These are phyloP conservation scores for Lepiota venenata DNA, from an alignment of 768 basidiomycete species.

Conservation along the genomic window DNA sequence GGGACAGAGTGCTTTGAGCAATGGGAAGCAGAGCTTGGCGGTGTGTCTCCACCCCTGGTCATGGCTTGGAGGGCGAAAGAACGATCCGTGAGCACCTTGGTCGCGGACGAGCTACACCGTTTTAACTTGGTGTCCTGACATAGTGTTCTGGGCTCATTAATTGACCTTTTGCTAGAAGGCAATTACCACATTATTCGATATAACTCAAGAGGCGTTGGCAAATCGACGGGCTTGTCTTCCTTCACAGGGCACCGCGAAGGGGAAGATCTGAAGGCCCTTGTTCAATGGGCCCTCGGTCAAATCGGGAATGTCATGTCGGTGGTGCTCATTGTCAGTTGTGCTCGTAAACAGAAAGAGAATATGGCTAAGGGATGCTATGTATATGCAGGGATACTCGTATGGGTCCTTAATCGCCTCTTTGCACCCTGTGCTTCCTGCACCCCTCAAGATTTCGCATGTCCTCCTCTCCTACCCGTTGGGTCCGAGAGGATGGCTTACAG, in stretches of 20 bases:
- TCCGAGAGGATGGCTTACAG: constrained; percentile 61
- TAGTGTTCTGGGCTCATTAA: constrained; percentile 45
- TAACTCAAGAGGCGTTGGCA: constrained; percentile 78
- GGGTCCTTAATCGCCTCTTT: constrained; percentile 72
- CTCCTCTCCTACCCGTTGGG: constrained; percentile 77
- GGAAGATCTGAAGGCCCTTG: constrained; percentile 62
- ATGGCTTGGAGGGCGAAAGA: constrained; percentile 75
- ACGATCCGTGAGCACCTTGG: constrained; percentile 61
- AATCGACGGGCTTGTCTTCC: constrained; percentile 69
- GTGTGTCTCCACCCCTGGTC: constrained; percentile 85
- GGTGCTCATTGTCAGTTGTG: constrained; percentile 54
- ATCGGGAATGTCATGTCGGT: constrained; percentile 45
- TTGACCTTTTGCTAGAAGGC: constrained; percentile 34
- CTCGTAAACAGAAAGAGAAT: not conserved
- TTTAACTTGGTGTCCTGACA: constrained; percentile 13
- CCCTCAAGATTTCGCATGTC: constrained; percentile 59
- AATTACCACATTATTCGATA: constrained; percentile 64
- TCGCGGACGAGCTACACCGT: not conserved
- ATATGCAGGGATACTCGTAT: constrained; percentile 72
- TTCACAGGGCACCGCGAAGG: constrained; percentile 71
- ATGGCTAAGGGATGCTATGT: not conserved
- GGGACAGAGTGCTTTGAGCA: not conserved
- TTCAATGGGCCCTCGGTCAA: constrained; percentile 47
- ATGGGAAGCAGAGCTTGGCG: constrained; percentile 42
- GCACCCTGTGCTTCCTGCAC: constrained; percentile 48